Conservation (phyloP, 2,329 filamentous ascomycete genomes). For the Epichloe elymi region DNA sequence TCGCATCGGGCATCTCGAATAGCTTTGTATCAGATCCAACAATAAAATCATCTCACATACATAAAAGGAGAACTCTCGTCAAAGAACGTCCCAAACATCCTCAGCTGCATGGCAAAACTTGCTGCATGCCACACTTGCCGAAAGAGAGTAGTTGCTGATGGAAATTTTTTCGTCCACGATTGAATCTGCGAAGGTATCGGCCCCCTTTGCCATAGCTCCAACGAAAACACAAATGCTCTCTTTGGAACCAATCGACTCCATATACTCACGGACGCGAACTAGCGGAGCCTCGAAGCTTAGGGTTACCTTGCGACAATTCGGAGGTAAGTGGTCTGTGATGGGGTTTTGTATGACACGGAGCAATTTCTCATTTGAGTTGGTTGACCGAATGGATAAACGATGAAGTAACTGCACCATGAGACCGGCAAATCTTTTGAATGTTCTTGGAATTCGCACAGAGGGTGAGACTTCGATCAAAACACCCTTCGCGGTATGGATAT, state of each 20-base stretch:
- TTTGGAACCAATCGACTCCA: constrained; percentile 61
- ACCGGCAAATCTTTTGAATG: constrained; percentile 97
- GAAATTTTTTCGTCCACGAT: constrained; percentile 96
- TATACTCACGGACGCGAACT: constrained; percentile 78
- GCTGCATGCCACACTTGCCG: constrained; percentile 95
- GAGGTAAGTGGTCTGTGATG: constrained; percentile 90
- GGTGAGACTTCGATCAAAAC: constrained; percentile 96
- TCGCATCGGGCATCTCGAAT: constrained; percentile 9
- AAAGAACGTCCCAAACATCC: constrained; percentile 90
- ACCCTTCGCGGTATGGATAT: constrained; percentile 94
- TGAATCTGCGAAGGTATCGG: constrained; percentile 86
- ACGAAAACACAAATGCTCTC: constrained; percentile 98
- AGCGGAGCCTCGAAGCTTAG: constrained; percentile 87
- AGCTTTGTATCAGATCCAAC: background rate
- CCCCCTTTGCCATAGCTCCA: constrained; percentile 95
- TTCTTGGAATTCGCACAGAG: constrained; percentile 93
- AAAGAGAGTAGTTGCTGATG: constrained; percentile 96
- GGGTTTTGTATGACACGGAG: constrained; percentile 96
- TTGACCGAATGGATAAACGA: constrained; percentile 87
- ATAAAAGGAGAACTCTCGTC: constrained; percentile 17
- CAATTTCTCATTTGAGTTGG: constrained; percentile 93
- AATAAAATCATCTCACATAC: too few relatives aligned
- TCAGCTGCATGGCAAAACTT: constrained; percentile 99
- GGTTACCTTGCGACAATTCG: constrained; percentile 95
- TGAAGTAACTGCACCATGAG: constrained; percentile 97